These are phyloP conservation scores for Vitis rupestris DNA, from an alignment of 164 flowering plant species.

Conservation along the genomic window DNA sequence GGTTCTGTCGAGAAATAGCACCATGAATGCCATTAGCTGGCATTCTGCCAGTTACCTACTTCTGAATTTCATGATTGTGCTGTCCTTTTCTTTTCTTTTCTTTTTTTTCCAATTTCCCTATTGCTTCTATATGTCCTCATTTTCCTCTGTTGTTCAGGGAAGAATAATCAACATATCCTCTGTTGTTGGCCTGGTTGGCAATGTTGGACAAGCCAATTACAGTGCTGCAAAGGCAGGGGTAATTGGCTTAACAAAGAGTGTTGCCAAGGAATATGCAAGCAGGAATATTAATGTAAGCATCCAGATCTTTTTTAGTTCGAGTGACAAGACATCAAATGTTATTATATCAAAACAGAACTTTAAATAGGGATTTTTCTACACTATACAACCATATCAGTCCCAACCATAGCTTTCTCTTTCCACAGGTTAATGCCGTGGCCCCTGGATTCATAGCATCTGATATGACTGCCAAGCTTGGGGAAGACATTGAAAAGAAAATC, in stretches of 20 bases:
- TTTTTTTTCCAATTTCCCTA: conserved; percentile 4
- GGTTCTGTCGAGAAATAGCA: too few relatives aligned
- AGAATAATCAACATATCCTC: conserved; percentile 89
- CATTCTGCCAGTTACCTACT: too few relatives aligned
- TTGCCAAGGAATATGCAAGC: conserved; percentile 90
- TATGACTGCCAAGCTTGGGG: conserved; percentile 91
- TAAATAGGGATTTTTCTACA: too few relatives aligned
- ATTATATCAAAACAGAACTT: neutral
- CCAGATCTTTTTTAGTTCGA: neutral
- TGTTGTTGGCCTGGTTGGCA: conserved; percentile 93
- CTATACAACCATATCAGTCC: neutral
- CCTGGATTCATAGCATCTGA: conserved; percentile 99
- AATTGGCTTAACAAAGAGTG: conserved; percentile 86
- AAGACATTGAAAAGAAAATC: conserved; percentile 79
- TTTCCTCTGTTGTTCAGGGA: conserved; percentile 48
- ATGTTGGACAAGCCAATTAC: conserved; percentile 92
- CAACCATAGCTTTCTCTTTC: neutral
- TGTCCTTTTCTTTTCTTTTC: too few relatives aligned
- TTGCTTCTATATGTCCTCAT: too few relatives aligned
- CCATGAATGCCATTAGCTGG: too few relatives aligned
- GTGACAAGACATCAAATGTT: neutral
- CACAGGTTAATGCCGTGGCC: conserved; percentile 91
- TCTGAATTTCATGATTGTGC: too few relatives aligned
- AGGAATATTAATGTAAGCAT: conserved; percentile 77
- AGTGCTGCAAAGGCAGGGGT: conserved; percentile 99